Percentiles rank a stretch among this genome's conserved stretches.
Conservation (phyloP, 345 rosid species). For the Limnanthes douglasii region DNA sequence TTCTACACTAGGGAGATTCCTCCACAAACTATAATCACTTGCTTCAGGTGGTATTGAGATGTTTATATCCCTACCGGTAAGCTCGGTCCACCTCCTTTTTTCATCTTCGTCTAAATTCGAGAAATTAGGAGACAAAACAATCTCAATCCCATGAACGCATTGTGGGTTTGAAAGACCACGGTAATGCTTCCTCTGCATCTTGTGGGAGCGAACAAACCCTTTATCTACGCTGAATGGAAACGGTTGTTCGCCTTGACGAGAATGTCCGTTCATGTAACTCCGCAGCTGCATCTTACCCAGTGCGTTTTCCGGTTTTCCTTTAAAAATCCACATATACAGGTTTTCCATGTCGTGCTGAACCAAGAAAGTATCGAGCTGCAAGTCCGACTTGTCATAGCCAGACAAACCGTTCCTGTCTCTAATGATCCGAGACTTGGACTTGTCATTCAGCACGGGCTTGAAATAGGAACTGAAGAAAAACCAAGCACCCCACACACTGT, state of each 20-base stretch:
- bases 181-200: conserved; percentile 76
- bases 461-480: conserved; percentile 64
- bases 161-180: conserved; percentile 76
- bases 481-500: conserved; percentile 79
- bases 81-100: conserved; percentile 54
- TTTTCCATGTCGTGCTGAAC: conserved; percentile 87
- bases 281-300: conserved; percentile 73
- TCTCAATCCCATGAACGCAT: conserved; percentile 60
- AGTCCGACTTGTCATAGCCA: conserved; percentile 57
- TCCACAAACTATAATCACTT: conserved; percentile 54
- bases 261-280: conserved; percentile 74
- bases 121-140: conserved; percentile 47
- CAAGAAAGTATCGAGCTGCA: conserved; percentile 57
- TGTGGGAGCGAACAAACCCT: conserved; percentile 68
- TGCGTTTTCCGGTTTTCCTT: conserved; percentile 65
- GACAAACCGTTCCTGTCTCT: conserved; percentile 48
- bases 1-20: conserved; percentile 44
- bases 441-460: conserved; percentile 62
- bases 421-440: conserved; percentile 34
- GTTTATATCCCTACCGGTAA: conserved; percentile 47
- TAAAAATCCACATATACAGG: conserved; percentile 74
- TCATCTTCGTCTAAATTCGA: conserved; percentile 43
- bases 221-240: conserved; percentile 56
- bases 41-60: conserved; percentile 47
- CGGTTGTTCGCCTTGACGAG: conserved; percentile 64